A percentile compares a stretch with the other conserved stretches of the same genome.
These are phyloP conservation scores for Parmelia sp. DNA, from an alignment of 495 filamentous ascomycete species.

Conservation along the genomic window DNA sequence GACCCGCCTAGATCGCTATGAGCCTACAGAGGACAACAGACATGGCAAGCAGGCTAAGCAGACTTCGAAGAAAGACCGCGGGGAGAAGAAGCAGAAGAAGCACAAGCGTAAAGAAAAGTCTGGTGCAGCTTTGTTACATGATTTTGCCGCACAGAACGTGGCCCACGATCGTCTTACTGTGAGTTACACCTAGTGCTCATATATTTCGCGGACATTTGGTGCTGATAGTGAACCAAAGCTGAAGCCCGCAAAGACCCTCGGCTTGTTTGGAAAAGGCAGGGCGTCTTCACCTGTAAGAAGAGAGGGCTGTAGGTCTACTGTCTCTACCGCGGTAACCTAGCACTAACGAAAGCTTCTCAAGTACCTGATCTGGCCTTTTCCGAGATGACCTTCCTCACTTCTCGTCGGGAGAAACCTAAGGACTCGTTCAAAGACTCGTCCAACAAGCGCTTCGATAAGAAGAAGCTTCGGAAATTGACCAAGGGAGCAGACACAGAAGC, in stretches of 20 bases:
- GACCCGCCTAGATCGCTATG: slow-evolving; percentile 51
- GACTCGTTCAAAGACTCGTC: slow-evolving; percentile 4
- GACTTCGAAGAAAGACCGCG: slow-evolving; percentile 39
- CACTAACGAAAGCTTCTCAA: slow-evolving; percentile 25
- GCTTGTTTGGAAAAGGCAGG: slow-evolving; percentile 67
- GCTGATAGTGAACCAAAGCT: slow-evolving; percentile 26
- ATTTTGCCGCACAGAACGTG: slow-evolving; percentile 60
- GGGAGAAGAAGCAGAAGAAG: slow-evolving; percentile 36
- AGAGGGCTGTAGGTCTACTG: slow-evolving; percentile 37
- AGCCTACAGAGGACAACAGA: slow-evolving; percentile 33
- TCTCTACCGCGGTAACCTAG: neutral
- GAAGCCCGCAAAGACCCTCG: slow-evolving; percentile 51
- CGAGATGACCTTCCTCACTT: slow-evolving; percentile 56
- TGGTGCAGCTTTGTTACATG: slow-evolving; percentile 50
- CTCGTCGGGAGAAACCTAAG: slow-evolving; percentile 27
- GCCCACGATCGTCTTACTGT: slow-evolving; percentile 58
- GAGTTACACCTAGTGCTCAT: slow-evolving; percentile 24
- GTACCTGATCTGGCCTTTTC: slow-evolving; percentile 63
- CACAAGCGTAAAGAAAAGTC: slow-evolving; percentile 37
- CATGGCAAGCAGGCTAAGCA: slow-evolving; percentile 23
- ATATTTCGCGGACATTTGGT: neutral
- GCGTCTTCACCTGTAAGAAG: slow-evolving; percentile 52
- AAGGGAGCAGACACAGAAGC: slow-evolving; percentile 23
- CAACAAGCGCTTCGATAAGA: neutral
- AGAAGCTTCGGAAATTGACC: slow-evolving; percentile 10